Evolutionary conservation across 2,329 filamentous ascomycete species (phyloP).

Genomic region (Emmonsiellopsis sp.): DNA sequence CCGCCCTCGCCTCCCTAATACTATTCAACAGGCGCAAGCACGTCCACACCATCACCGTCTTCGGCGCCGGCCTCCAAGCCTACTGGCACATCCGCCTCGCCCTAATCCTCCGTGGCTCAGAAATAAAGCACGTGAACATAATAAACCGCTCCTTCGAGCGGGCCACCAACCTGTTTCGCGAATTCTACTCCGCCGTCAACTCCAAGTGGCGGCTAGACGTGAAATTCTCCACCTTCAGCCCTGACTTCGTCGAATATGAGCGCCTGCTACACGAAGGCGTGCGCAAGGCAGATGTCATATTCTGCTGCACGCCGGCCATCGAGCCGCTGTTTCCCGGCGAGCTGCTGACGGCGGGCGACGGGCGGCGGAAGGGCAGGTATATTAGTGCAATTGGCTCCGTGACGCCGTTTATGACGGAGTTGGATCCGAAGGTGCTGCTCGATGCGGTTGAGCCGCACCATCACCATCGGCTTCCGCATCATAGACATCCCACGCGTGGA

Average conservation of each 20-base stretch:
- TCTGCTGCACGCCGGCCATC: slow-evolving; percentile 75
- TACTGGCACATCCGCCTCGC: slow-evolving; percentile 91
- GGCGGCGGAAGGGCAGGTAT: slow-evolving; percentile 35
- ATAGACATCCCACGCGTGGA: slow-evolving; percentile 46
- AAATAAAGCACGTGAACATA: slow-evolving; percentile 72
- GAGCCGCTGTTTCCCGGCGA: slow-evolving; percentile 65
- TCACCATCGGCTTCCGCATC: slow-evolving; percentile 31
- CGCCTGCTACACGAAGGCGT: slow-evolving; percentile 66
- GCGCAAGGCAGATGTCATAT: slow-evolving; percentile 64
- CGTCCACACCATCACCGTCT: slow-evolving; percentile 70
- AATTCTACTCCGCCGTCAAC: slow-evolving; percentile 45
- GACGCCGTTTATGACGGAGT: slow-evolving; percentile 67
- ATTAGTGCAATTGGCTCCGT: slow-evolving; percentile 42
- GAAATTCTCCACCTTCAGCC: slow-evolving; percentile 63
- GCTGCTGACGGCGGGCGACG: slow-evolving; percentile 52
- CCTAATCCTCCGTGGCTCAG: slow-evolving; percentile 54
- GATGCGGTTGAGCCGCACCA: slow-evolving; percentile 45
- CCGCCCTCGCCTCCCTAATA: slow-evolving; percentile 52
- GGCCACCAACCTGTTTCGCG: slow-evolving; percentile 39
- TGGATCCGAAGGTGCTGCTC: slow-evolving; percentile 66
- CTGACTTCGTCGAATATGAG: slow-evolving; percentile 59
- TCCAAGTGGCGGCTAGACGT: slow-evolving; percentile 55
- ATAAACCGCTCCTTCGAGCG: slow-evolving; percentile 58
- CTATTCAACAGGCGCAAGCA: slow-evolving; percentile 56
- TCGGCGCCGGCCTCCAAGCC: slow-evolving; percentile 81